Percentiles rank a stretch among this genome's conserved stretches.
phyloP scores from a whole-genome alignment of 208 protist species.

The Acanthamoeba polyphaga region DNA sequence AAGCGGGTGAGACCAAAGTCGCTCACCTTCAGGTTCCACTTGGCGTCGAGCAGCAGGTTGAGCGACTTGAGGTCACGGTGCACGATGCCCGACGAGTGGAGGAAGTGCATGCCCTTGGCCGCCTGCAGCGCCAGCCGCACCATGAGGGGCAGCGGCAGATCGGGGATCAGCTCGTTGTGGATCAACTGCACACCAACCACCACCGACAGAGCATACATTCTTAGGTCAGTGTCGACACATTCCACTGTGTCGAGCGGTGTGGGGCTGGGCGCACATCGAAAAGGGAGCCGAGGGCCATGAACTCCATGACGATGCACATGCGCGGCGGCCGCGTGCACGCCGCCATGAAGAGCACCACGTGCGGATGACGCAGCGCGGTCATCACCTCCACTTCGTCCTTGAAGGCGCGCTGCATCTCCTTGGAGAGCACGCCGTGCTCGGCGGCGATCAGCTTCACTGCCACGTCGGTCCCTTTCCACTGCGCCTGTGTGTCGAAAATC shows the following conservation, averaged over 20 bases:
- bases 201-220: too few species aligned
- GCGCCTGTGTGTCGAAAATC: too few species aligned
- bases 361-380: slow-evolving; percentile 26
- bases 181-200: background rate
- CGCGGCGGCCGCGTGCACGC: slow-evolving; percentile 41
- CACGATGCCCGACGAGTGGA: slow-evolving; percentile 74
- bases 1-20: slow-evolving; percentile 63
- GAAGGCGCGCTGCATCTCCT: too few species aligned
- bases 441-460: background rate
- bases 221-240: too few species aligned
- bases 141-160: slow-evolving; percentile 16
- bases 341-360: slow-evolving; percentile 66
- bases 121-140: slow-evolving; percentile 35
- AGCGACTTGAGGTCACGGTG: slow-evolving; percentile 77
- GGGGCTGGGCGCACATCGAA: too few species aligned
- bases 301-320: slow-evolving; percentile 64
- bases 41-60: slow-evolving; percentile 74
- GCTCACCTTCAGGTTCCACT: slow-evolving; percentile 25
- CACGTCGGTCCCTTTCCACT: too few species aligned
- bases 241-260: too few species aligned
- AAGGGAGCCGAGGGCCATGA: slow-evolving; percentile 49
- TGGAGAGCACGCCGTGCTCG: too few species aligned
- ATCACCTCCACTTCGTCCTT: too few species aligned
- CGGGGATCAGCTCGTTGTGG: slow-evolving; percentile 53
- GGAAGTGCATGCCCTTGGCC: slow-evolving; percentile 75